These are phyloP conservation scores for Dovyalis caffra DNA, from an alignment of 345 rosid genomes.

Conservation along the genomic window DNA sequence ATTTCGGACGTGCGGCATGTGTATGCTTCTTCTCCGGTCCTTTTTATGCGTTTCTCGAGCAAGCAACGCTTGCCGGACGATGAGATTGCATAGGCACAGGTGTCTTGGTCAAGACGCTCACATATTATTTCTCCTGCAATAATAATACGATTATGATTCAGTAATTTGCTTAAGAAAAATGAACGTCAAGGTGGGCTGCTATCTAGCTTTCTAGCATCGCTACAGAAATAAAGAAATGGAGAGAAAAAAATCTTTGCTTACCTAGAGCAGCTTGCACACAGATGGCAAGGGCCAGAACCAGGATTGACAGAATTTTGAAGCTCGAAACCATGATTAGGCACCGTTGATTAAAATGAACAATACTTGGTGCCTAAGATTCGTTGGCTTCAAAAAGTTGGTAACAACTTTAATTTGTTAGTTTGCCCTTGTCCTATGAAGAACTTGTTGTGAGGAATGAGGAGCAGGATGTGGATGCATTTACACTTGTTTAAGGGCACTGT, in stretches of 20 bases:
- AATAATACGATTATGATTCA: neutral
- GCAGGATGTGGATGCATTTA: neutral
- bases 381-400: neutral
- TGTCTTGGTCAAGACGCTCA: conserved; percentile 50
- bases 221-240: neutral
- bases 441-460: conserved; percentile 1
- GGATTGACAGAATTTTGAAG: conserved; percentile 19
- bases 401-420: no score
- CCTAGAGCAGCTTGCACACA: conserved; percentile 33
- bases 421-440: conserved; percentile 5
- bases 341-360: neutral
- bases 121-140: conserved; percentile 51
- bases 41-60: conserved; percentile 59
- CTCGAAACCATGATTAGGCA: conserved; percentile 32
- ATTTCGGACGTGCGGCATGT: conserved; percentile 66
- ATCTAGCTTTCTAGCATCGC: neutral
- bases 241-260: conserved; percentile 5
- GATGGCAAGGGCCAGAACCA: conserved; percentile 33
- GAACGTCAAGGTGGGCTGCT: neutral
- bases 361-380: neutral
- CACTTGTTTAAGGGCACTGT: conserved; percentile 10
- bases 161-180: neutral
- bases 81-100: conserved; percentile 73
- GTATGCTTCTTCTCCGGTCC: conserved; percentile 58
- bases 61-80: conserved; percentile 76